Base-by-base conservation (phyloP, 1,284 basidiomycete species). In the Puccinia coronata region DNA sequence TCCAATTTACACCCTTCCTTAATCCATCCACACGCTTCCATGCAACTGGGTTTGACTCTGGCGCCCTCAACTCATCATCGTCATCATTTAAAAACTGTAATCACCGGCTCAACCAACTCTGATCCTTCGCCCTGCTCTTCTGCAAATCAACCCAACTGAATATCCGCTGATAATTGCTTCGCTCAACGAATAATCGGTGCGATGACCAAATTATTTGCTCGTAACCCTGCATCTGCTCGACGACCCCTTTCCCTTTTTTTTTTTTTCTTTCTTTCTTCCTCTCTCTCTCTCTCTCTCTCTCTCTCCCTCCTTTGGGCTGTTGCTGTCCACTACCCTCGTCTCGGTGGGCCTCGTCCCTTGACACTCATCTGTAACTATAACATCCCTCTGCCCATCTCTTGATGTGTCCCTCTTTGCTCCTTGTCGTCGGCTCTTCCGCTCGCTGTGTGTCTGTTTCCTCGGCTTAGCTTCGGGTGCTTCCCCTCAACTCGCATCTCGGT, bases 401-500 rank as follows among this genome's bases (percentile, higher is more conserved):
- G 18, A 53, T 53, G 43, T 8, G 6, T 43, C 8, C 43, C 20
- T 18, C 23, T 53, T 11, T 20, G 14, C 51, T 8, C 18, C 20
- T 5, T 57, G 25, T 5, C 4, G 8, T 16, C 25, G 18, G 6
- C 55, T 57, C 31, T 25, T 31, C 20, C 49, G 49, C 49, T 51
- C 18, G n/a, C 55, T n/a, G n/a, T 53, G 23, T 53, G 14, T n/a
- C 23, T 53, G 12, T 53, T 53, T 28, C 31, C 11, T n/a, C 41
- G 36, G 8, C 63, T 67, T 39, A 67, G 63, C 36, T 41, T 47
- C 63, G 34, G 36, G 34, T 67, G 41, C 63, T 11, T 39, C 31
- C 41, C 63, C 63, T 34, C 63, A 67, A 39, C 63, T 47, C 41
- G 34, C 63, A 67, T 39, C 63, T 67, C 63, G 63, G 63, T 47